A percentile compares a stretch with the other conserved stretches of the same genome.
Evolutionary conservation across 2,329 filamentous ascomycete species (phyloP).

Genomic region (Dryadomyces quercivorus): DNA sequence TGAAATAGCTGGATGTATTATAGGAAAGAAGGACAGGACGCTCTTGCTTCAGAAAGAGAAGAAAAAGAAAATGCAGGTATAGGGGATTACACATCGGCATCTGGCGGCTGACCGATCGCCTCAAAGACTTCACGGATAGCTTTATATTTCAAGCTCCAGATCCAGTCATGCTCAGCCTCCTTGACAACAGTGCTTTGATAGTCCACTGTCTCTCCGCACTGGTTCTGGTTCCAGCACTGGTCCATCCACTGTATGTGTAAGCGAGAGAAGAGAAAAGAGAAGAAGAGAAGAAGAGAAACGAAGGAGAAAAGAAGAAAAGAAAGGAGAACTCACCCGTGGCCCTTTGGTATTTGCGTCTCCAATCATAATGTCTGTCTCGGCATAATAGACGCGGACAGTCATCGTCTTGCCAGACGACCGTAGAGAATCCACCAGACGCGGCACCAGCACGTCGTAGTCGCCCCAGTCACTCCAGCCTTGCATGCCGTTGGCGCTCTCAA

Average conservation of each 20-base stretch:
- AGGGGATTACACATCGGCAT: neutral
- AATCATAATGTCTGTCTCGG: conserved; percentile 18
- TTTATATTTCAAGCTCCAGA: conserved; percentile 15
- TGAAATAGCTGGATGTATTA: too few relatives aligned
- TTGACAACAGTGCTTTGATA: conserved; percentile 14
- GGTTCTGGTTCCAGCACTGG: conserved; percentile 13
- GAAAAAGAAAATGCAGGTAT: too few relatives aligned
- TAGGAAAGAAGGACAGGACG: too few relatives aligned
- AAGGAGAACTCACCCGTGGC: neutral
- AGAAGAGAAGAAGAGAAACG: neutral
- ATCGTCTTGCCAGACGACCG: conserved; percentile 9
- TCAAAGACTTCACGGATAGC: conserved; percentile 12
- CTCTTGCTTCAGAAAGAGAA: too few relatives aligned
- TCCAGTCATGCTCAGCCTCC: conserved; percentile 16
- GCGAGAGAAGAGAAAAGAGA: neutral
- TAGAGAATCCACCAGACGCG: conserved; percentile 14
- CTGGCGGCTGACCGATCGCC: neutral
- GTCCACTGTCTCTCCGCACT: conserved; percentile 10
- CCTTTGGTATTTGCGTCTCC: conserved; percentile 14
- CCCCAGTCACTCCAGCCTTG: conserved; percentile 19
- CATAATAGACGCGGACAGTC: conserved; percentile 16
- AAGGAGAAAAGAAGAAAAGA: neutral
- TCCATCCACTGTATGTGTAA: conserved; percentile 15
- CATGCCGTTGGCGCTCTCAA: neutral
- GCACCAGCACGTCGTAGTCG: conserved; percentile 18